phyloP scores from a whole-genome alignment of 2,329 filamentous ascomycete genomes.

The Fusarium abutilonis region DNA sequence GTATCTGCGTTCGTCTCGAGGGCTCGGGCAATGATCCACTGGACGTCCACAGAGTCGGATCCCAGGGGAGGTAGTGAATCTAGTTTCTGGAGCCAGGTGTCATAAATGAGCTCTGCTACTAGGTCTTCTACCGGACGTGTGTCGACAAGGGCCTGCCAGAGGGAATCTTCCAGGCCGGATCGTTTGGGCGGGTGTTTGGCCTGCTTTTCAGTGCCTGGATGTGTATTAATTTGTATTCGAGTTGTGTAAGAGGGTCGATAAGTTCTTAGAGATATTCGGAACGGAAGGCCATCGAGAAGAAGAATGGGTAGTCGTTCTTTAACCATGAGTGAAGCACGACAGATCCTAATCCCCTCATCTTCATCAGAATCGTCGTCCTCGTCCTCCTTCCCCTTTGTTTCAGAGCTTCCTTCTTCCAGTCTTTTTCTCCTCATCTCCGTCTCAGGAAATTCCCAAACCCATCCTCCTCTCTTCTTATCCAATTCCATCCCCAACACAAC shows the following conservation, averaged over 20 bases:
- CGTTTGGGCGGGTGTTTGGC: constrained; percentile 5
- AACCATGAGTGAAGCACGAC: constrained; percentile 33
- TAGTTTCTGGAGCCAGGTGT: constrained; percentile 43
- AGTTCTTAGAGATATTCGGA: constrained; percentile 7
- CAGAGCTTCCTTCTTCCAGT: neutral
- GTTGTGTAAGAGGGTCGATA: constrained; percentile 8
- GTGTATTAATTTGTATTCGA: constrained; percentile 7
- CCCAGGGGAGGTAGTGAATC: constrained; percentile 32
- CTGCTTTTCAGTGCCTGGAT: constrained; percentile 1
- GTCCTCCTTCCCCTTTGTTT: neutral
- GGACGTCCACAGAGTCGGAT: constrained; percentile 22
- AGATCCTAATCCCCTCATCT: constrained; percentile 38
- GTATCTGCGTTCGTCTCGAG: constrained; percentile 44
- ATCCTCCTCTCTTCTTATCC: constrained; percentile 25
- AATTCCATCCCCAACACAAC: constrained; percentile 31
- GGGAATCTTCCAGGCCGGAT: constrained; percentile 35
- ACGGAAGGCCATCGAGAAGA: constrained; percentile 38
- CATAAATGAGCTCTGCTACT: constrained; percentile 42
- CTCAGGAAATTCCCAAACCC: constrained; percentile 44
- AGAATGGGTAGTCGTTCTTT: constrained; percentile 39
- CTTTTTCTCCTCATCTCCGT: constrained; percentile 11
- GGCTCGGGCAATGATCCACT: constrained; percentile 36
- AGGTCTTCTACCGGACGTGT: constrained; percentile 26
- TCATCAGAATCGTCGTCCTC: constrained; percentile 3
- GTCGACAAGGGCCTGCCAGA: constrained; percentile 36